These are phyloP conservation scores for Exophiala sideris DNA, from an alignment of 2,329 filamentous ascomycete genomes.

Conservation along the genomic window DNA sequence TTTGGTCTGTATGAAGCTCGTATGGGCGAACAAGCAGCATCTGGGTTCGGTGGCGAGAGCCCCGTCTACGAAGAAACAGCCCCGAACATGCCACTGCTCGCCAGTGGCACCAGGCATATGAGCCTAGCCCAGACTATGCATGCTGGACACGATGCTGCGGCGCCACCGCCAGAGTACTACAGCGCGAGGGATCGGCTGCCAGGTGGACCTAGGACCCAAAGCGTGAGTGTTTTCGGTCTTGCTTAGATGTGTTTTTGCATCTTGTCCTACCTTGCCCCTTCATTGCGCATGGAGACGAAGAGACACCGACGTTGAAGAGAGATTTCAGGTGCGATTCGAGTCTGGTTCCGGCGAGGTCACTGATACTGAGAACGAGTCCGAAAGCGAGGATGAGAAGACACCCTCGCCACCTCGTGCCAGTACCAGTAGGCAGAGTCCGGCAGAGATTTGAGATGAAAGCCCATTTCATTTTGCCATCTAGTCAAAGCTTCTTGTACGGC, in stretches of 20 bases:
- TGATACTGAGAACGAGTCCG: conserved; percentile 1
- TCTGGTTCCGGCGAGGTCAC: too few species aligned
- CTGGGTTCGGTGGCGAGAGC: conserved; percentile 15
- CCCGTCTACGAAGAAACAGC: conserved; percentile 20
- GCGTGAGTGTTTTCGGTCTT: conserved; percentile 16
- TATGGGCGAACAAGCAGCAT: conserved; percentile 7
- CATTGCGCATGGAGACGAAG: conserved; percentile 17
- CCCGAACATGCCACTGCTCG: neutral
- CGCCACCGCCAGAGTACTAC: conserved; percentile 21
- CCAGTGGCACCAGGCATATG: conserved; percentile 16
- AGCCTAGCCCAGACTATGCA: conserved; percentile 10
- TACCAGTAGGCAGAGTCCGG: neutral
- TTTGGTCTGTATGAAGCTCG: conserved; percentile 23
- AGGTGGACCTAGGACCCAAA: conserved; percentile 22
- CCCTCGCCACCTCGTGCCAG: neutral
- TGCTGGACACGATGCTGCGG: neutral
- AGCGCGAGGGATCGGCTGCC: conserved; percentile 15
- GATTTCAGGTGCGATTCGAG: neutral
- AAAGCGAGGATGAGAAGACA: conserved; percentile 3
- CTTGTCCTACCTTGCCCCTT: conserved; percentile 4
- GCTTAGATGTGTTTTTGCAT: neutral
- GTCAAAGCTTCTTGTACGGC: too few species aligned
- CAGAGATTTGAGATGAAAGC: neutral
- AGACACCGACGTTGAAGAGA: conserved; percentile 13
- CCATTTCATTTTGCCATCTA: neutral